Percentiles rank a stretch among this genome's conserved stretches.
phyloP scores from a whole-genome alignment of 768 basidiomycete genomes.

The Boletus coccyginus region DNA sequence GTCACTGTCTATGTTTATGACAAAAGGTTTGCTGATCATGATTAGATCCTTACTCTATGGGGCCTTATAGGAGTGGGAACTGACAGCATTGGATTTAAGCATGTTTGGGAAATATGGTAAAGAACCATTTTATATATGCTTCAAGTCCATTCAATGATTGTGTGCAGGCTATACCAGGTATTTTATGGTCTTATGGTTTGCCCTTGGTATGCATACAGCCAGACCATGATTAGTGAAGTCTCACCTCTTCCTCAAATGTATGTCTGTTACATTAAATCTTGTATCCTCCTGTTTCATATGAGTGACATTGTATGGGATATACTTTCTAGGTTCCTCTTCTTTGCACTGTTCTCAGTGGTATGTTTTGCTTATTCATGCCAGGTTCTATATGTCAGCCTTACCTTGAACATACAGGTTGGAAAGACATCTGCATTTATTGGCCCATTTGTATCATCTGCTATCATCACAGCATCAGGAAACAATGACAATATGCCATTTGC shows the following conservation, averaged over 20 bases:
- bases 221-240: constrained; percentile 82
- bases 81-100: constrained; percentile 73
- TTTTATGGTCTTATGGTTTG: constrained; percentile 73
- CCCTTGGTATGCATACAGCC: constrained; percentile 80
- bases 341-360: constrained; percentile 72
- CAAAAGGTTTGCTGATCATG: neutral
- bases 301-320: neutral
- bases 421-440: constrained; percentile 79
- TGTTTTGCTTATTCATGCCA: constrained; percentile 6
- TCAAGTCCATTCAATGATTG: neutral
- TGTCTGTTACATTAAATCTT: constrained; percentile 4
- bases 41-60: constrained; percentile 64
- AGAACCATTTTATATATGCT: neutral
- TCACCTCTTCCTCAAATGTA: constrained; percentile 71
- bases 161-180: constrained; percentile 59
- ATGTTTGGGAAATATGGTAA: constrained; percentile 79
- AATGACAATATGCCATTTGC: constrained; percentile 78
- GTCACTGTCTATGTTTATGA: neutral
- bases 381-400: neutral
- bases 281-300: neutral
- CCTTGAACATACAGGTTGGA: constrained; percentile 44
- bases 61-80: constrained; percentile 77
- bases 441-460: constrained; percentile 70
- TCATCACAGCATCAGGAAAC: constrained; percentile 63
- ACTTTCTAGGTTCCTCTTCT: constrained; percentile 60